Base-by-base conservation (phyloP, 2,329 filamentous ascomycete species). In the Fusarium subtropicale region DNA sequence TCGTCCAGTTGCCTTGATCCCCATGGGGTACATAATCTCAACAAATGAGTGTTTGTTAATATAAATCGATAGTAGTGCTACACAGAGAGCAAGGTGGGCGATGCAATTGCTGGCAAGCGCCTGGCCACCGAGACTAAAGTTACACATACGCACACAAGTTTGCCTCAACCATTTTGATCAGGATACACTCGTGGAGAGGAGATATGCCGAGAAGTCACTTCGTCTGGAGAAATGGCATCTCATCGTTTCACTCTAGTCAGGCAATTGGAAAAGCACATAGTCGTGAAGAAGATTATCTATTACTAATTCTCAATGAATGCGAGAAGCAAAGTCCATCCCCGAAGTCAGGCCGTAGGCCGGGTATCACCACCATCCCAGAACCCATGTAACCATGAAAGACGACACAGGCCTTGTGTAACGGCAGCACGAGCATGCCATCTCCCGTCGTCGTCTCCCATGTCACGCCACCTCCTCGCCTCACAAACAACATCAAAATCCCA, bases 281-380 rank as follows among this genome's bases (percentile, higher is more conserved):
- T 56, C 38, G 13, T 59, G 46, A 55, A 69, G 59, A 74, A 74
- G 65, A 75, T 75, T 73, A 75, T 75, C 59, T 78, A 79, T 66
- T 76, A 72, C 58, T 76, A 63, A 69, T 68, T 66, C 58, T 71
- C 61, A 75, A 74, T 60, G 75, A 78, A 70, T 74, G 76, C 71
- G 66, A 76, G 74, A 77, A 75, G 60, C 57, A 70, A 74, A 72
- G 66, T 67, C 72, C 69, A 47, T 64, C 62, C 56, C 64, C 56
- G 55, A 60, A 64, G 61, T 64, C 56, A 71, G 60, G 66, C 66
- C 64, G 68, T 58, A 69, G 69, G 64, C 72, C 56, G 70, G 71
- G 66, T 70, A 74, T 75, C 68, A 71, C 68, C 56, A 65, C 60
- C 69, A 68, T 68, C 58, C 63, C 63, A 59, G 69, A 60, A 62